Percentiles rank a stretch among this genome's conserved stretches.
These are phyloP conservation scores for Kodamaea sp. DNA, from an alignment of 1,139 yeast species.

Conservation along the genomic window DNA sequence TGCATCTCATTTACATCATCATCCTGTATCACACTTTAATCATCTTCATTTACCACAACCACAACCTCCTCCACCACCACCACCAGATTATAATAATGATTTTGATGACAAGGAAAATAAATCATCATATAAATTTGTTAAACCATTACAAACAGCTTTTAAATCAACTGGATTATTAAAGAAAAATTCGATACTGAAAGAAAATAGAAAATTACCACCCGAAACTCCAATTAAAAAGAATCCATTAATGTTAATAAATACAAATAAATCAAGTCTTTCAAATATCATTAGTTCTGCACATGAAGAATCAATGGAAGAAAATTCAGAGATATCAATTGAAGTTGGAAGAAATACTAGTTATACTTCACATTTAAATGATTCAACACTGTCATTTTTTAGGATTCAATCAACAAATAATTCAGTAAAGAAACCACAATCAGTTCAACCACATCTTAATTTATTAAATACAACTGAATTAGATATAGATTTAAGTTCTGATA, in stretches of 20 bases:
- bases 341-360: constrained; percentile 35
- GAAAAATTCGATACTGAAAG: constrained; percentile 50
- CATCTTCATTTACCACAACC: not conserved
- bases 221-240: constrained; percentile 80
- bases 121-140: constrained; percentile 63
- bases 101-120: constrained; percentile 35
- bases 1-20: not conserved
- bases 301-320: constrained; percentile 20
- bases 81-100: constrained; percentile 13
- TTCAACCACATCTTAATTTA: not conserved
- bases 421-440: constrained; percentile 10
- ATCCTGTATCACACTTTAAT: too few species aligned
- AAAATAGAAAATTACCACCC: constrained; percentile 48
- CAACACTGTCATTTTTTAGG: constrained; percentile 36
- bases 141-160: constrained; percentile 84
- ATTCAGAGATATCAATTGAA: constrained; percentile 36
- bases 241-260: constrained; percentile 40
- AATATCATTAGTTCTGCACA: constrained; percentile 21
- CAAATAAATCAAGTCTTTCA: constrained; percentile 20
- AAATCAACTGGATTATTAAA: constrained; percentile 71
- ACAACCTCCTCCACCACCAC: constrained; percentile 1
- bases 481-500: constrained; percentile 20
- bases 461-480: constrained; percentile 21
- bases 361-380: constrained; percentile 25
- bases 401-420: constrained; percentile 21